Conservation (phyloP, 331 rosid species). For the Acacia pycnantha region DNA sequence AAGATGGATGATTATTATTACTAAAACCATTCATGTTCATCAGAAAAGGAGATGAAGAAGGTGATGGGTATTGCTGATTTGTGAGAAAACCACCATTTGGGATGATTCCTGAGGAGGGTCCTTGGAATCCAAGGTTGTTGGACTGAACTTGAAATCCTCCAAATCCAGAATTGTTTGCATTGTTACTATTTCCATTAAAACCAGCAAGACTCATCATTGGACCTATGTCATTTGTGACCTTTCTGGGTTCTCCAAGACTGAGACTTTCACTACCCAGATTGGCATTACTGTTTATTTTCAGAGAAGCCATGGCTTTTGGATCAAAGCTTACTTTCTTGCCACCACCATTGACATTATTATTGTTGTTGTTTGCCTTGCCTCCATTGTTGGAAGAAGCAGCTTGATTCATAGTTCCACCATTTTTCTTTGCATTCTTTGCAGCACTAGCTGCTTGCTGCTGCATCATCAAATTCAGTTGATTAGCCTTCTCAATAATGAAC, state of each 20-base stretch:
- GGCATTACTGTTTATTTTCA: conserved; percentile 47
- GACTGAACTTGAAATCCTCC: conserved; percentile 54
- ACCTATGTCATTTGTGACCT: conserved; percentile 50
- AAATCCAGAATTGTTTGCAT: conserved; percentile 39
- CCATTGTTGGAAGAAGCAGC: conserved; percentile 32
- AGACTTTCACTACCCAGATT: conserved; percentile 39
- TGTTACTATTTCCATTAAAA: conserved; percentile 45
- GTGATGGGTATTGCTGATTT: conserved; percentile 42
- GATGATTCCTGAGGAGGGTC: conserved; percentile 35
- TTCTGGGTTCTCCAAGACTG: conserved; percentile 48
- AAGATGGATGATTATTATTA: conserved; percentile 46
- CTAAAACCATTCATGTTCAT: conserved; percentile 62
- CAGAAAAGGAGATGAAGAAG: conserved; percentile 25
- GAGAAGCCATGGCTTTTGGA: conserved; percentile 62
- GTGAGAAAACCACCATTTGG: conserved; percentile 42
- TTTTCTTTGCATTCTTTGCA: conserved; percentile 45
- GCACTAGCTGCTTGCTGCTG: conserved; percentile 47
- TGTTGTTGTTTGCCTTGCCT: conserved; percentile 40
- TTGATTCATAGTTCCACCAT: conserved; percentile 21
- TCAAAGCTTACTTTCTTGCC: conserved; percentile 55
- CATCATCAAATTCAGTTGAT: conserved; percentile 51
- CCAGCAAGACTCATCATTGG: conserved; percentile 81
- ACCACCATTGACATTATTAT: conserved; percentile 14
- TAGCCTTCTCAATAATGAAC: conserved; percentile 45
- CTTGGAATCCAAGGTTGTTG: conserved; percentile 21